Conservation (phyloP, 1,284 basidiomycete species). For the Tilletia walkeri region DNA sequence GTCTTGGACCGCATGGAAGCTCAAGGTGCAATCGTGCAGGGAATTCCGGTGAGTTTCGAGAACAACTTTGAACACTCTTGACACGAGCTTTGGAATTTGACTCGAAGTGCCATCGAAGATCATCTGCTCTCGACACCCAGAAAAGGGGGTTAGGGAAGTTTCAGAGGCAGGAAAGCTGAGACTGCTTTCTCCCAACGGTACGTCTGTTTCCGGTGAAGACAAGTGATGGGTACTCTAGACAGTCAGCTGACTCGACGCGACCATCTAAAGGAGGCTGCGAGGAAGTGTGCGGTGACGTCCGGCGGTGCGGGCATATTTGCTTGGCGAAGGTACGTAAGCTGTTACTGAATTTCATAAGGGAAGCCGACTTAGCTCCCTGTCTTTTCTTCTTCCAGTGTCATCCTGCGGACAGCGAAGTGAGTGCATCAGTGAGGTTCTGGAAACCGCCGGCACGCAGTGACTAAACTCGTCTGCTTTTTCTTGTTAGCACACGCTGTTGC, state of each 20-base stretch:
- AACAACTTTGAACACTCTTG: too few relatives aligned
- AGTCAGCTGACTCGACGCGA: too few relatives aligned
- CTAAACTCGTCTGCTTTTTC: too few relatives aligned
- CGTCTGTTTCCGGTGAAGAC: neutral
- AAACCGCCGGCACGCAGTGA: neutral
- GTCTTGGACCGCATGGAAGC: constrained; percentile 65
- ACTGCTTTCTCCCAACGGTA: constrained; percentile 62
- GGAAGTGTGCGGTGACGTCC: constrained; percentile 61
- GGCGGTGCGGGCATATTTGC: constrained; percentile 72
- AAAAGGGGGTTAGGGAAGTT: constrained; percentile 56
- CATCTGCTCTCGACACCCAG: constrained; percentile 65
- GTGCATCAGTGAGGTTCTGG: neutral
- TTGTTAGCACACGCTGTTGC: constrained; percentile 60
- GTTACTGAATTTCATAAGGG: too few relatives aligned
- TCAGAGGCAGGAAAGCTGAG: constrained; percentile 64
- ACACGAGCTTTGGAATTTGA: too few relatives aligned
- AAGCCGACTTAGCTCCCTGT: too few relatives aligned
- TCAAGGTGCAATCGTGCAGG: constrained; percentile 61
- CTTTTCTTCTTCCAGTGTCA: constrained; percentile 63
- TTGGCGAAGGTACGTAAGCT: constrained; percentile 62
- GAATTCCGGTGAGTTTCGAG: constrained; percentile 58
- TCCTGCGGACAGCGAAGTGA: constrained; percentile 61
- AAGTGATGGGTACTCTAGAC: neutral
- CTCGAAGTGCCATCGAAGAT: constrained; percentile 40
- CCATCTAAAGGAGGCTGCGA: constrained; percentile 65